Conservation (phyloP, 2,329 filamentous ascomycete species). For the Pestalotiopsis sp. region DNA sequence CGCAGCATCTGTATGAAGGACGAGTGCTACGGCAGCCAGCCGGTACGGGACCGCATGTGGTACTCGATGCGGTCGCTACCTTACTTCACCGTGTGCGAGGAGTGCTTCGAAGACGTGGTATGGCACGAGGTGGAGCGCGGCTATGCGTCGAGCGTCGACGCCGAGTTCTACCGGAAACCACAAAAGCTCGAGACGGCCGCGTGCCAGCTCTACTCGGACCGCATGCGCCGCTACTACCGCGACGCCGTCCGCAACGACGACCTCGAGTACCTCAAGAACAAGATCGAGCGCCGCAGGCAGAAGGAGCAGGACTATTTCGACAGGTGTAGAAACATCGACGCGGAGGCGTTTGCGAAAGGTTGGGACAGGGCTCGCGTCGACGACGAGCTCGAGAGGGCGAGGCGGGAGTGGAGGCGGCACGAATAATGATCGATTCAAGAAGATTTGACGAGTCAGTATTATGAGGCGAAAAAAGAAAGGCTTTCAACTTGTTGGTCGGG, state of each 20-base stretch:
- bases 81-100: slow-evolving; percentile 81
- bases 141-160: slow-evolving; percentile 32
- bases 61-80: slow-evolving; percentile 76
- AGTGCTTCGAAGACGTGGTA: slow-evolving; percentile 84
- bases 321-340: slow-evolving; percentile 48
- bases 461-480: background rate
- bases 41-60: slow-evolving; percentile 69
- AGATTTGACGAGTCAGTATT: background rate
- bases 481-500: background rate
- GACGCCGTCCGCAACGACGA: slow-evolving; percentile 70
- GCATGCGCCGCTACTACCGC: slow-evolving; percentile 76
- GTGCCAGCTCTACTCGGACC: slow-evolving; percentile 80
- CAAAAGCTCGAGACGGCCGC: slow-evolving; percentile 56
- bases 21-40: slow-evolving; percentile 69
- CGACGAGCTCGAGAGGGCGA: slow-evolving; percentile 48
- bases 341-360: slow-evolving; percentile 33
- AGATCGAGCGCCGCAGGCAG: slow-evolving; percentile 60
- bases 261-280: slow-evolving; percentile 60
- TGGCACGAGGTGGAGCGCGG: slow-evolving; percentile 63
- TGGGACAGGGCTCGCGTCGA: slow-evolving; percentile 44
- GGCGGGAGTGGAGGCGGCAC: slow-evolving; percentile 61
- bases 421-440: slow-evolving; percentile 37
- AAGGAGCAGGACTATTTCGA: slow-evolving; percentile 63
- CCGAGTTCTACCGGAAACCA: slow-evolving; percentile 64
- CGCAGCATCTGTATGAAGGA: slow-evolving; percentile 58